Conservation (phyloP, 441 rosid genomes). For the Erodium chrysanthum region DNA sequence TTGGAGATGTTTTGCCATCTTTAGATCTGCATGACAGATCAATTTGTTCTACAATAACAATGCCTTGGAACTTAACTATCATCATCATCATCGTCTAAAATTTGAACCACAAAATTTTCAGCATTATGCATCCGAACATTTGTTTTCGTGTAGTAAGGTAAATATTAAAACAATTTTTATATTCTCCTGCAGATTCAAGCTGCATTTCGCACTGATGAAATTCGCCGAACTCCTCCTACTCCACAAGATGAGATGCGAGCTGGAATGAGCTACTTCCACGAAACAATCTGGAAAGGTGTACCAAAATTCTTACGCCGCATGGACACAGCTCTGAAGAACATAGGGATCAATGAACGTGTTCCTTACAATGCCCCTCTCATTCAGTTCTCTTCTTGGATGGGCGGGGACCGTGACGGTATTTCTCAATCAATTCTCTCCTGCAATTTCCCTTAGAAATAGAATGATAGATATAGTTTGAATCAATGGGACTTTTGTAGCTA, state of each 20-base stretch:
- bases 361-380: constrained; percentile 15
- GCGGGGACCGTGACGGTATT: constrained; percentile 22
- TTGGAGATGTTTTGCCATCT: too few species aligned
- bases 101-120: not conserved
- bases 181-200: constrained; percentile 66
- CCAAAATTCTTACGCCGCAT: constrained; percentile 65
- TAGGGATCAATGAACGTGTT: too few species aligned
- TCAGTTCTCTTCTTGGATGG: not conserved
- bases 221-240: constrained; percentile 82
- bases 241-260: constrained; percentile 30
- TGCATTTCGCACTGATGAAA: constrained; percentile 94
- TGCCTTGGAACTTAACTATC: too few species aligned
- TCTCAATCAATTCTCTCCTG: not conserved
- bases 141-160: too few species aligned
- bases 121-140: not conserved
- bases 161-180: too few species aligned
- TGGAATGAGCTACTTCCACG: not conserved
- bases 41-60: too few species aligned
- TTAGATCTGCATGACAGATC: too few species aligned
- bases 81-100: too few species aligned
- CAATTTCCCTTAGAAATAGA: not conserved
- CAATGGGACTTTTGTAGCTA: not conserved
- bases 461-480: not conserved
- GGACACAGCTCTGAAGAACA: constrained; percentile 29
- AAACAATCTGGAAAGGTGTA: constrained; percentile 34